These are phyloP conservation scores for Pleurotus tuoliensis DNA, from an alignment of 768 basidiomycete genomes.

Conservation along the genomic window DNA sequence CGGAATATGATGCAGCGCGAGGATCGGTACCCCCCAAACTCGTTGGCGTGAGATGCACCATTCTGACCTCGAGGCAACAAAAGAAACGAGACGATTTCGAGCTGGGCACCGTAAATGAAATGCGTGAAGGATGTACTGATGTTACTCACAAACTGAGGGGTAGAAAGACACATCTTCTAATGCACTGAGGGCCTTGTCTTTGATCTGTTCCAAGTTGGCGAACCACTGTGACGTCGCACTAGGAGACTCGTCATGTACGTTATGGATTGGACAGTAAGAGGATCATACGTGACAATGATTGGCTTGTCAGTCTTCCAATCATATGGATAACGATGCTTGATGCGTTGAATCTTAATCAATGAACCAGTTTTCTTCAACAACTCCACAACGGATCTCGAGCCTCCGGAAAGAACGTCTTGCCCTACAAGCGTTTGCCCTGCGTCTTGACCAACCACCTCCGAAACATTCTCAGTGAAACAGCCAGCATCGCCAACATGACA, in stretches of 20 bases:
- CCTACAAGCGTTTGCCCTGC: slow-evolving; percentile 50
- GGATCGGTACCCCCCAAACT: slow-evolving; percentile 97
- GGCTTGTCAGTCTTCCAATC: slow-evolving; percentile 96
- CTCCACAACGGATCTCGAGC: slow-evolving; percentile 61
- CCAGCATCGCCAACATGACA: slow-evolving; percentile 85
- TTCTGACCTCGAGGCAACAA: slow-evolving; percentile 84
- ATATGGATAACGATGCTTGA: slow-evolving; percentile 90
- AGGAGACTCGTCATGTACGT: not conserved
- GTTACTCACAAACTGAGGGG: slow-evolving; percentile 61
- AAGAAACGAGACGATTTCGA: slow-evolving; percentile 82
- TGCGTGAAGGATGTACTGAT: not conserved
- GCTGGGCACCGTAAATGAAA: slow-evolving; percentile 39
- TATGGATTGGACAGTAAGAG: not conserved
- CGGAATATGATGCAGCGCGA: slow-evolving; percentile 67
- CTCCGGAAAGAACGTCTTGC: slow-evolving; percentile 68
- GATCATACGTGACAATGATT: slow-evolving; percentile 77
- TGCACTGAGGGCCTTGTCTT: slow-evolving; percentile 66
- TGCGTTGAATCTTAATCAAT: slow-evolving; percentile 63
- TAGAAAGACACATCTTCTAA: slow-evolving; percentile 71
- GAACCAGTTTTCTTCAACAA: slow-evolving; percentile 53
- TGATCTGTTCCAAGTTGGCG: slow-evolving; percentile 84
- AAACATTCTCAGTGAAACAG: slow-evolving; percentile 57
- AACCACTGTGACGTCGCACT: slow-evolving; percentile 98
- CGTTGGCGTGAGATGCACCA: slow-evolving; percentile 99
- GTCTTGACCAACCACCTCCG: slow-evolving; percentile 51